These are phyloP conservation scores for Candolleomyces eurysporus DNA, from an alignment of 768 basidiomycete species.

Conservation along the genomic window DNA sequence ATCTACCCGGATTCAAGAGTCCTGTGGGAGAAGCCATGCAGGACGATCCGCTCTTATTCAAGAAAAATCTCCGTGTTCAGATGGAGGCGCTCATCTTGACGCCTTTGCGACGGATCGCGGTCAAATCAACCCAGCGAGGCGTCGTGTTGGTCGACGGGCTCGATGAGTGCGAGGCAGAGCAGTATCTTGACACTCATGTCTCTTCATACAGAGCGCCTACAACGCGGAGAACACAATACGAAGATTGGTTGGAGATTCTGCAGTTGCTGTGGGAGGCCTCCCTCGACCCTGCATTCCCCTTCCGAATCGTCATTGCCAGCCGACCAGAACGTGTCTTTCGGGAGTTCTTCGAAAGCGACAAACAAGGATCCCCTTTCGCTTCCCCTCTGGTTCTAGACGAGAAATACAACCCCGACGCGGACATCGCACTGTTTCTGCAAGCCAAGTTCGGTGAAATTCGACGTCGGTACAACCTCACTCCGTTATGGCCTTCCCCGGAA, in stretches of 20 bases:
- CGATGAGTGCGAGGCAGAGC: conserved; percentile 8
- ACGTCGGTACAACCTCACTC: conserved; percentile 1
- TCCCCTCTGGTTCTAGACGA: no score
- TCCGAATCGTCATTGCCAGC: no score
- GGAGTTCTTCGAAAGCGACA: neutral
- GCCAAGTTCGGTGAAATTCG: no score
- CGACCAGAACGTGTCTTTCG: conserved; percentile 1
- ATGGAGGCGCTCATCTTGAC: neutral
- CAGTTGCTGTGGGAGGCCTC: conserved; percentile 1
- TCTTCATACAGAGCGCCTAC: no score
- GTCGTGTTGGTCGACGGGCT: conserved; percentile 11
- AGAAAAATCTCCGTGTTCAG: neutral
- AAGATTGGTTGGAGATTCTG: conserved; percentile 1
- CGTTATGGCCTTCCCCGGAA: conserved; percentile 3
- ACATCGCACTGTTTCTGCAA: no score
- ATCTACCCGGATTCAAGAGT: neutral
- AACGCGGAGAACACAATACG: neutral
- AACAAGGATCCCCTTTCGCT: neutral
- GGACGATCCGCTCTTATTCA: neutral
- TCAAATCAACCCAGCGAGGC: neutral
- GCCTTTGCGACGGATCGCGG: neutral
- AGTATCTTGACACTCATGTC: no score
- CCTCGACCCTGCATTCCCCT: neutral
- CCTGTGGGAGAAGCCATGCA: neutral
- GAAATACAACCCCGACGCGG: no score